Percentiles rank a stretch among this genome's conserved stretches.
Evolutionary conservation across 176 grass and related monocot species (phyloP).

Genomic region (Lolium perenne): DNA sequence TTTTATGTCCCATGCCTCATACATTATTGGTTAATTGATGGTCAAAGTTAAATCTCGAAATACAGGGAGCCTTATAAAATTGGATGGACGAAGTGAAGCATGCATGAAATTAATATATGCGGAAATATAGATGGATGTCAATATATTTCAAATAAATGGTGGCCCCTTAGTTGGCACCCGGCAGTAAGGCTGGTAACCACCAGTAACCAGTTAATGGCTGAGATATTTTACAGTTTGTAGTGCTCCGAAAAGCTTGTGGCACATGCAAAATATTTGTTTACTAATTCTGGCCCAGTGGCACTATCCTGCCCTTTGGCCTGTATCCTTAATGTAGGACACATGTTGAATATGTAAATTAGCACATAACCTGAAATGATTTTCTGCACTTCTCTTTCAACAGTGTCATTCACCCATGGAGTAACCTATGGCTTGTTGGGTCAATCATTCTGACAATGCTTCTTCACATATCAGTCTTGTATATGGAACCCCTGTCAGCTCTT

Average conservation of each 20-base stretch:
- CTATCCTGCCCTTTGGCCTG: neutral
- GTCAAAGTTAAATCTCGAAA: neutral
- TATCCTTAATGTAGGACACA: neutral
- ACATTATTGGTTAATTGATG: neutral
- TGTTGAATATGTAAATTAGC: constrained; percentile 14
- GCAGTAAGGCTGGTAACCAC: neutral
- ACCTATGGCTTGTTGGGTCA: constrained; percentile 90
- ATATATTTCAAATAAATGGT: constrained; percentile 15
- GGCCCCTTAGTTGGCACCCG: neutral
- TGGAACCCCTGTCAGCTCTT: constrained; percentile 85
- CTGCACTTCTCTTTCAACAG: constrained; percentile 53
- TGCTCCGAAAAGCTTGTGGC: constrained; percentile 5
- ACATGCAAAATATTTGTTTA: constrained; percentile 26
- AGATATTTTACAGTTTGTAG: neutral
- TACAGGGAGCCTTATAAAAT: neutral
- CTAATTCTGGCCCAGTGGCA: constrained; percentile 11
- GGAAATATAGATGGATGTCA: neutral
- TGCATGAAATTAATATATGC: neutral
- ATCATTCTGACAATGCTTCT: constrained; percentile 94
- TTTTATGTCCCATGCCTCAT: neutral
- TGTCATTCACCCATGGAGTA: constrained; percentile 95
- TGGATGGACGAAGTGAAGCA: neutral
- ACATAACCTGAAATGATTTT: neutral
- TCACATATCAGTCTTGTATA: constrained; percentile 81
- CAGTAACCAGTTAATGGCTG: neutral